These are phyloP conservation scores for Phytophthora brassicae DNA, from an alignment of 352 stramenopile genomes.

Conservation along the genomic window DNA sequence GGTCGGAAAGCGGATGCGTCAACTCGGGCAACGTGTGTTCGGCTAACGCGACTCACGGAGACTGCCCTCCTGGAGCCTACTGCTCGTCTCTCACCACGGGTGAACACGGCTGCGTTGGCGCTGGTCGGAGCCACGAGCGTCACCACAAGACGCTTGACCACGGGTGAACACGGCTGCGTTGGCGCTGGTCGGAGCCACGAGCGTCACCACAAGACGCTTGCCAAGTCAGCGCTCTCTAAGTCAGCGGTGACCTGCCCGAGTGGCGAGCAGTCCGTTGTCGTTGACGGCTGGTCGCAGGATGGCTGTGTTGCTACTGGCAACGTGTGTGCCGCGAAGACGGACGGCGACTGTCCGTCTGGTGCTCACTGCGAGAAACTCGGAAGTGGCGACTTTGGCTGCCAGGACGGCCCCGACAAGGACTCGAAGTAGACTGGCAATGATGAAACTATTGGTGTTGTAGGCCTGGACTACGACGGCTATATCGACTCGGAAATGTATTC, in stretches of 20 bases:
- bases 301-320: slow-evolving; percentile 5
- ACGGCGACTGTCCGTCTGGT: slow-evolving; percentile 13
- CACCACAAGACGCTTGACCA: too few species aligned
- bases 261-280: slow-evolving; percentile 4
- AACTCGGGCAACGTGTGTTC: slow-evolving; percentile 13
- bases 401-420: slow-evolving; percentile 2
- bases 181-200: too few species aligned
- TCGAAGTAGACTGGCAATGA: slow-evolving; percentile 6
- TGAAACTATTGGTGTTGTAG: slow-evolving; percentile 25
- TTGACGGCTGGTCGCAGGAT: slow-evolving; percentile 11
- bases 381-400: slow-evolving; percentile 25
- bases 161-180: slow-evolving; percentile 34
- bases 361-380: slow-evolving; percentile 23
- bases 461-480: slow-evolving; percentile 40
- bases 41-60: slow-evolving; percentile 14
- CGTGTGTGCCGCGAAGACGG: slow-evolving; percentile 8
- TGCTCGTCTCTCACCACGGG: slow-evolving; percentile 22
- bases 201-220: too few species aligned
- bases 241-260: not conserved
- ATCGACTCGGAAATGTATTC: slow-evolving; percentile 30
- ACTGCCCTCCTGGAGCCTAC: slow-evolving; percentile 18
- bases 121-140: too few species aligned
- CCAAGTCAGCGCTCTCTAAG: too few species aligned
- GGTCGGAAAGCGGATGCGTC: slow-evolving; percentile 13
- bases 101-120: slow-evolving; percentile 36